These are phyloP conservation scores for Trichophyton benhamiae DNA, from an alignment of 2,329 filamentous ascomycete genomes.

Conservation along the genomic window DNA sequence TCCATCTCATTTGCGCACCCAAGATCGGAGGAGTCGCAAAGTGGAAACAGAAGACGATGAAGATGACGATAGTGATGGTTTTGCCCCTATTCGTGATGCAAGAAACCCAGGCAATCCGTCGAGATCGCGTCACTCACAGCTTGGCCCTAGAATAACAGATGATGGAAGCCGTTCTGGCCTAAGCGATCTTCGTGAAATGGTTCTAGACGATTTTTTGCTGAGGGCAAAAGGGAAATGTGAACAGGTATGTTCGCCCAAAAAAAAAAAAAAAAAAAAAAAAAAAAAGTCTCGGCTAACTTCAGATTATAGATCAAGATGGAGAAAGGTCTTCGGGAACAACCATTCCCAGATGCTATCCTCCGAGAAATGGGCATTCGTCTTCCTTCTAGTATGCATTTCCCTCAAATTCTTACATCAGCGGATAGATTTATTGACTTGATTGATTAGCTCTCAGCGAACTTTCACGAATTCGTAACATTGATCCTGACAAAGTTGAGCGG, in stretches of 20 bases:
- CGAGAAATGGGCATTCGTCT: constrained; percentile 39
- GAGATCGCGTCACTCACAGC: constrained; percentile 17
- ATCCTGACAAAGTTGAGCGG: constrained; percentile 33
- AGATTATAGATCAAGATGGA: constrained; percentile 30
- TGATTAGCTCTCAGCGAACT: constrained; percentile 19
- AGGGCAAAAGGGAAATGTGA: constrained; percentile 34
- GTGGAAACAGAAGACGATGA: constrained; percentile 18
- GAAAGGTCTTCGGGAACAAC: constrained; percentile 34
- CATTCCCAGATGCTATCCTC: constrained; percentile 35
- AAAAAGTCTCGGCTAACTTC: neutral
- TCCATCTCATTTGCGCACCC: constrained; percentile 27
- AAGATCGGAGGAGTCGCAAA: neutral
- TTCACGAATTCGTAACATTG: constrained; percentile 30
- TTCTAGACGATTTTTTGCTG: constrained; percentile 38
- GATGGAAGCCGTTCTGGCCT: constrained; percentile 32
- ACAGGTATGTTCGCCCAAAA: constrained; percentile 21
- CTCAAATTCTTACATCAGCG: constrained; percentile 11
- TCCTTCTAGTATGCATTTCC: constrained; percentile 26
- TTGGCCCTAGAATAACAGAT: constrained; percentile 37
- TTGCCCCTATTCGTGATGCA: constrained; percentile 30
- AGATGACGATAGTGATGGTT: constrained; percentile 34
- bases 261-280: neutral
- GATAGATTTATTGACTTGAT: constrained; percentile 16
- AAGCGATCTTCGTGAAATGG: constrained; percentile 31
- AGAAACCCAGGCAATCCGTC: constrained; percentile 17